Evolutionary conservation across 441 rosid genomes (phyloP), one percentile per base, ranked within the genome.

Genomic region (Hura crepitans): DNA sequence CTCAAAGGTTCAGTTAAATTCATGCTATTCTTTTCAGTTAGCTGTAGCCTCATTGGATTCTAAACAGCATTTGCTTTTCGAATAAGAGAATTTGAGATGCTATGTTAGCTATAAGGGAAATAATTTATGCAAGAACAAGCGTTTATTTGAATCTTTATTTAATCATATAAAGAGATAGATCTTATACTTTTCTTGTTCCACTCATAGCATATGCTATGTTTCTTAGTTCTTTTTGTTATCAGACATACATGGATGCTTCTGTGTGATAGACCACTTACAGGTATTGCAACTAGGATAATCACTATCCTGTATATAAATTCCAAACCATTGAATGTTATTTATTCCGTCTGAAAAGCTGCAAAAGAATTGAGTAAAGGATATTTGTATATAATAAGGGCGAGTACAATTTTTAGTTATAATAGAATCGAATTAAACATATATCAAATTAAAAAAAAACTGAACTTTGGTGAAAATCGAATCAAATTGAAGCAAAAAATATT

Each of bases 1-100:
- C 61, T 71, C 60, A 69, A 62, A 51, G 42, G 20, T 65, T 59
- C 70, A 59, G 55, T 31, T 46, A 50, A 71, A 45, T 58, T 17
- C 56, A 50, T 39, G 49, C 57, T 31, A 27, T 18, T 62, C 17
- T 53, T 45, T 59, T 10, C 10, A 50, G 53, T 50, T 62, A 20
- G 65, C 56, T 12, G 0, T 17, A 45, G 11, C 39, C 65, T 30
- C 56, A 31, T 43, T n/a, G n/a, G n/a, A n/a, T n/a, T n/a, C n/a
- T n/a, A n/a, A n/a, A n/a, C n/a, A n/a, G 14, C 17, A 45, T 27
- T 22, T 11, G 42, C 6, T 0, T 28, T 37, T 43, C 1, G 37
- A 23, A 39, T 18, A 60, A 45, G 37, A 25, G 37, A 59, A 57
- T 5, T 5, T 68, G 43, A 45, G 30, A 28, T 28, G 14, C 13